These are phyloP conservation scores for Eremomyces bilateralis DNA, from an alignment of 495 filamentous ascomycete genomes.

Conservation along the genomic window DNA sequence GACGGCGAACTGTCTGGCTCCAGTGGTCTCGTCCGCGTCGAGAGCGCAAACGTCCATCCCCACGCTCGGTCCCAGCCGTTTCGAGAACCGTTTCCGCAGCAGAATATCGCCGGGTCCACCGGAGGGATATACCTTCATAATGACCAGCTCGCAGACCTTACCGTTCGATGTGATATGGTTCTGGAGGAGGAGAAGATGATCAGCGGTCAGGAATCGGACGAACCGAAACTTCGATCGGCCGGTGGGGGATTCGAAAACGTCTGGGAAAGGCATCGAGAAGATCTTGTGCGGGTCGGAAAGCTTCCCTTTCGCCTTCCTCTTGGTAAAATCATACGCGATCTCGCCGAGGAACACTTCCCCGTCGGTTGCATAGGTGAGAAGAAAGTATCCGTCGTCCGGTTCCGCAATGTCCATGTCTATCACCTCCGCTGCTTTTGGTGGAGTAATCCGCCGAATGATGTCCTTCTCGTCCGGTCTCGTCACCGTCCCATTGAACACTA, in stretches of 20 bases:
- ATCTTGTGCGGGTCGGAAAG: slow-evolving; percentile 33
- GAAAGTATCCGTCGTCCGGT: slow-evolving; percentile 33
- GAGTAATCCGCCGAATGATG: slow-evolving; percentile 42
- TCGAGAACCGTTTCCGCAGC: slow-evolving; percentile 31
- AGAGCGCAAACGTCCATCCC: slow-evolving; percentile 56
- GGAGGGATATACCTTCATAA: slow-evolving; percentile 28
- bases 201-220: slow-evolving; percentile 45
- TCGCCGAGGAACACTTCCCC: slow-evolving; percentile 42
- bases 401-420: slow-evolving; percentile 62
- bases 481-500: slow-evolving; percentile 48
- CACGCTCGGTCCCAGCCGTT: slow-evolving; percentile 38
- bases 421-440: slow-evolving; percentile 41
- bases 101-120: slow-evolving; percentile 21
- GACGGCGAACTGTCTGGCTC: slow-evolving; percentile 50
- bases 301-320: slow-evolving; percentile 23
- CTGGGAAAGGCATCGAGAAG: slow-evolving; percentile 37
- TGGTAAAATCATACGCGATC: slow-evolving; percentile 26
- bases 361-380: slow-evolving; percentile 61
- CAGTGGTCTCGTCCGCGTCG: slow-evolving; percentile 15
- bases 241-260: slow-evolving; percentile 14
- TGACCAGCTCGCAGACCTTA: slow-evolving; percentile 47
- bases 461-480: slow-evolving; percentile 24
- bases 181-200: slow-evolving; percentile 18
- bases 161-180: slow-evolving; percentile 31
- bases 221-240: slow-evolving; percentile 16